Evolutionary conservation across 2,329 filamentous ascomycete species (phyloP), one percentile per base, ranked within the genome.

Genomic region (Penicillium sp.): DNA sequence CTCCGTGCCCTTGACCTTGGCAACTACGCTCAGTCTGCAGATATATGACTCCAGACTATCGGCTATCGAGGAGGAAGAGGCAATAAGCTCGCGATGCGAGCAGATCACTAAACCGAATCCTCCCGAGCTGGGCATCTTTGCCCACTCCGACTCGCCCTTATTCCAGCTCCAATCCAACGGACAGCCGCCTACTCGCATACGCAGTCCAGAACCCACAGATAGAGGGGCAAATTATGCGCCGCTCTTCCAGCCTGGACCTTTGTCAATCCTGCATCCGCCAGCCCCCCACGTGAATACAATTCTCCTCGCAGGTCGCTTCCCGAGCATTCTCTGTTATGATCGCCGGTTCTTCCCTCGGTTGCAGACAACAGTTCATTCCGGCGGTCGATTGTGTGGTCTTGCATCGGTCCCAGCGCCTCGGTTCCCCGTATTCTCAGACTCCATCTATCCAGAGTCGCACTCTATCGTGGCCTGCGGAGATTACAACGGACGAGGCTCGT

Each of bases 251-350:
- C 88, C 91, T 1, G 90, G 89, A 0, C 90, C 92, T 0, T 80
- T 95, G 23, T 90, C 87, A 42, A 91, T 97, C 57, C 77, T 95
- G 2, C 91, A 96, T 67, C 78, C 92, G 27, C 86, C 87, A 13
- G 78, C 76, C 8, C 75, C 83, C 1, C 79, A 83, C 58, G 78
- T 85, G 16, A 88, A 90, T 46, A 88, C 94, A 29, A 94, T 97
- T 38, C 93, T 92, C 76, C 85, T 97, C 34, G 90, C 88, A 4
- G 93, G 93, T 0, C 84, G 93, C 14, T 97, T 97, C 69, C 89
- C 91, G 4, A 92, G 86, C 64, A 90, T 97, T 53, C 78, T 97
- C 3, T 88, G 91, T 67, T 97, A 96, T 73, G 91, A 97, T 68
- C 84, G 91, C 3, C 87, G 93, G 41, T 90, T 84, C 71, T 95